Conservation (phyloP, 345 rosid species). For the Dipteronia sinensis region DNA sequence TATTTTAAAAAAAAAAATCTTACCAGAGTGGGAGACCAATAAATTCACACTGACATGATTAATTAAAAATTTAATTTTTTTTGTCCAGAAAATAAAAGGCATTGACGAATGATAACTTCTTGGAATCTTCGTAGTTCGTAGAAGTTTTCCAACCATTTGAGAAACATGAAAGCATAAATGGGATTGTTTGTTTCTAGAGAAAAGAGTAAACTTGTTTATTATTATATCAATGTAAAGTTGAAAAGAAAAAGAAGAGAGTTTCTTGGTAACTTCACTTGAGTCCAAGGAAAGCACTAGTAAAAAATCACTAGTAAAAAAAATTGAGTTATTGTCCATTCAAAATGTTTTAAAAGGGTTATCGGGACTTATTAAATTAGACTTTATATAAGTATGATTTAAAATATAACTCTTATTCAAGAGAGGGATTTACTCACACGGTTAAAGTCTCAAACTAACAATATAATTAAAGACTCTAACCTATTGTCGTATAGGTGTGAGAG, state of each 20-base stretch:
- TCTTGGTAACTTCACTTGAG: constrained; percentile 33
- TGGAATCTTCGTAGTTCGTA: constrained; percentile 35
- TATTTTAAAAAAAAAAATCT: background rate
- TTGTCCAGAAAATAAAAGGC: background rate
- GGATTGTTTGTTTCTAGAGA: constrained; percentile 25
- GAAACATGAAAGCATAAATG: constrained; percentile 16
- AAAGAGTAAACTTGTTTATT: constrained; percentile 8
- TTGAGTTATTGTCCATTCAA: background rate
- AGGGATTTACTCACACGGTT: too few species aligned
- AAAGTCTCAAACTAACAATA: too few species aligned
- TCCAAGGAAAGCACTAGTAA: constrained; percentile 23
- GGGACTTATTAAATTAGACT: too few species aligned
- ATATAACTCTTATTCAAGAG: too few species aligned
- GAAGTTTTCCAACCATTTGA: constrained; percentile 15
- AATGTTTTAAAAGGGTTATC: too few species aligned
- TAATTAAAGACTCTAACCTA: too few species aligned
- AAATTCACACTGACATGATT: constrained; percentile 19
- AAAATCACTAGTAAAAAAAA: constrained; percentile 12
- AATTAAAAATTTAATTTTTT: background rate
- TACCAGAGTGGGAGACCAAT: background rate
- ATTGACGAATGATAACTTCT: constrained; percentile 23
- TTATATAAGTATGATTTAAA: too few species aligned
- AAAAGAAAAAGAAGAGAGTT: constrained; percentile 7
- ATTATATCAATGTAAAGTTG: background rate
- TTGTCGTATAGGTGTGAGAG: too few species aligned